Evolutionary conservation across 1,284 basidiomycete species (phyloP), one percentile per base, ranked within the genome.

Genomic region (Cutaneotrichosporon sp.): DNA sequence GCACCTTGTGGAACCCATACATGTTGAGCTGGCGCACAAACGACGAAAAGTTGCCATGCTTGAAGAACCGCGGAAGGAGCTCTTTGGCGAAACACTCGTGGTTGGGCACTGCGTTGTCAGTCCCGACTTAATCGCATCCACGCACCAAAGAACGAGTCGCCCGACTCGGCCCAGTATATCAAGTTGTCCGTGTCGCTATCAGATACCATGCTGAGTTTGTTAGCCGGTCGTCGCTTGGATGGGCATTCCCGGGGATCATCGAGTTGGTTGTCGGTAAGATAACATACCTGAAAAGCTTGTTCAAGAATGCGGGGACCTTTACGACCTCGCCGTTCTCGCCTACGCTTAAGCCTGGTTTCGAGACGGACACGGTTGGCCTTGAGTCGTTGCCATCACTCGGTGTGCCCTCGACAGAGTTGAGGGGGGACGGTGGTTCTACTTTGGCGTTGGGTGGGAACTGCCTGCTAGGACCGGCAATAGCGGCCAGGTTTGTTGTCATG

Each of bases 1-100:
- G 91, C 50, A 94, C 88, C 78, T 92, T 92, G 79, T 91, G 90
- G 71, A 94, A 94, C 42, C 90, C 90, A 73, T 94, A 93, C 90
- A 96, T 96, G 80, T 97, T 97, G 67, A 97, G 81, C 74, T 97
- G 93, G 36, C 93, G 83, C 35, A 97, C 92, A 69, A 97, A 97
- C 40, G 88, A 90, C 44, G 84, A 85, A 71, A 96, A 96, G 74
- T 93, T 94, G 61, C 86, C 84, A 77, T 97, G 93, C 73, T 97
- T 97, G 83, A 97, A 97, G 86, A 88, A 97, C 45, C 85, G 82
- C 4, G 90, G 89, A 8, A 97, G 81, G 22, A 96, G 83, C 73
- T 97, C 88, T 45, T 86, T 85, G 2, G 90, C 88, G 69, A 98
- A 91, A 21, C 85, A 84, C 72, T 97, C 91, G 67, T 92, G 88